Percentiles rank a stretch among this genome's conserved stretches.
Evolutionary conservation across 148 eudicot genomes (phyloP).

Genomic region (Fagopyrum tataricum): DNA sequence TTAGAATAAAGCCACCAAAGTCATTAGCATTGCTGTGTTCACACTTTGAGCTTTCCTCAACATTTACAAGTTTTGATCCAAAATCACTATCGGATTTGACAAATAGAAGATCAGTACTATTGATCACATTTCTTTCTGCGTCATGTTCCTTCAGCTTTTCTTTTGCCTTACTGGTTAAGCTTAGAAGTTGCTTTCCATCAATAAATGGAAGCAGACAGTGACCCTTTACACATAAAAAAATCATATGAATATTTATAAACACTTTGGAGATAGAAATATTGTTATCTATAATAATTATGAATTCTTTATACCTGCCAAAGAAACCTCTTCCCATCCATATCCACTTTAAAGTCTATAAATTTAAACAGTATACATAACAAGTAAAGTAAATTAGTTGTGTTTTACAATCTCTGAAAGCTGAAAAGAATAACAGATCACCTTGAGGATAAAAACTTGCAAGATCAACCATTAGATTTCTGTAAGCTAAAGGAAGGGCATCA

Average conservation of each 20-base stretch:
- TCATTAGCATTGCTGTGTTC: not conserved
- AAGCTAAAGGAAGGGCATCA: conserved; percentile 46
- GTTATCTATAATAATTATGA: not conserved
- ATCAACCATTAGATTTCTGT: conserved; percentile 34
- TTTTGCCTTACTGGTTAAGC: conserved; percentile 19
- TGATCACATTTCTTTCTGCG: not conserved
- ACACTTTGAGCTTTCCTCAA: not conserved
- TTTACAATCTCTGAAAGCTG: not conserved
- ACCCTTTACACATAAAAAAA: conserved; percentile 17
- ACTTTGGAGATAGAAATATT: not conserved
- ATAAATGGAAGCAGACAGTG: conserved; percentile 38
- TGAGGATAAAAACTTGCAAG: conserved; percentile 42
- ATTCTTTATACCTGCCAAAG: conserved; percentile 47
- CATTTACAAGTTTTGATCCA: not conserved
- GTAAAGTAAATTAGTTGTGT: not conserved
- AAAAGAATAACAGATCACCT: conserved; percentile 22
- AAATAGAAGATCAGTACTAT: not conserved
- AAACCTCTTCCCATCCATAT: conserved; percentile 51
- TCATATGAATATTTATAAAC: not conserved
- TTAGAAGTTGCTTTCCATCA: conserved; percentile 27
- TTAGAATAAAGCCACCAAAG: not conserved
- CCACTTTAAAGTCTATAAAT: conserved; percentile 42
- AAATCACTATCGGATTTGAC: not conserved
- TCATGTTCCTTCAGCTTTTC: conserved; percentile 9
- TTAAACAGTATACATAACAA: not conserved